Evolutionary conservation across 805 yeast genomes (phyloP).

Genomic region (Kodamaea sagamina): DNA sequence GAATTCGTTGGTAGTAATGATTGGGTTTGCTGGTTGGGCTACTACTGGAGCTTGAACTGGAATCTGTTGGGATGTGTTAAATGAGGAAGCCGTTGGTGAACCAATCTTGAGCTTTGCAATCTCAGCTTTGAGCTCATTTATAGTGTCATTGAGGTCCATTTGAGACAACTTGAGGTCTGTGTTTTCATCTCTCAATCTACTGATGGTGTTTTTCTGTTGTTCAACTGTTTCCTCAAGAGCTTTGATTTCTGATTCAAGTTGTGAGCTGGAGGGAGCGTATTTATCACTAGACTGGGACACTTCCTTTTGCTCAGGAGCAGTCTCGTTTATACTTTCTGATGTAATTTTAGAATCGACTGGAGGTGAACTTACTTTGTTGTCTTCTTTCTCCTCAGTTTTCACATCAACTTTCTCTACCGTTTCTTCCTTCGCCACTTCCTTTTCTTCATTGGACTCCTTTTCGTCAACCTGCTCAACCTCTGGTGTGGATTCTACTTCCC

Average conservation of each 20-base stretch:
- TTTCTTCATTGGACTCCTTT: conserved; percentile 4
- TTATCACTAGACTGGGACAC: conserved; percentile 7
- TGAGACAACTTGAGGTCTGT: conserved; percentile 41
- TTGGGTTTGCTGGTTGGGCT: conserved; percentile 31
- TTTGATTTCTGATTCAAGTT: conserved; percentile 15
- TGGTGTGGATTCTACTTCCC: background rate
- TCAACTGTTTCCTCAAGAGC: conserved; percentile 28
- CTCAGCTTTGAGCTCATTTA: conserved; percentile 30
- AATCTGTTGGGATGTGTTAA: conserved; percentile 9
- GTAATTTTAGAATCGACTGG: conserved; percentile 8
- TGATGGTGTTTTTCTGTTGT: conserved; percentile 37
- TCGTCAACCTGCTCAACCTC: background rate
- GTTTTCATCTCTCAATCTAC: conserved; percentile 41
- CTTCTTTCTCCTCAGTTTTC: conserved; percentile 11
- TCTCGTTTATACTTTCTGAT: conserved; percentile 12
- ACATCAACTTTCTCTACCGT: conserved; percentile 16
- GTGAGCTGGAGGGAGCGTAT: conserved; percentile 4
- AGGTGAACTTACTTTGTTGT: conserved; percentile 14
- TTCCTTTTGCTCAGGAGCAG: conserved; percentile 10
- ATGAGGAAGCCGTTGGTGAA: conserved; percentile 8
- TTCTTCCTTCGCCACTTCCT: conserved; percentile 13
- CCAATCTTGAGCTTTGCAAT: conserved; percentile 18
- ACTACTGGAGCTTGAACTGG: conserved; percentile 11
- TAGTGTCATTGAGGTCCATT: conserved; percentile 41
- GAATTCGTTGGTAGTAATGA: conserved; percentile 31